A percentile compares a stretch with the other conserved stretches of the same genome.
Evolutionary conservation across 2,329 filamentous ascomycete species (phyloP).

Genomic region (Xylariomycetidae sp.): DNA sequence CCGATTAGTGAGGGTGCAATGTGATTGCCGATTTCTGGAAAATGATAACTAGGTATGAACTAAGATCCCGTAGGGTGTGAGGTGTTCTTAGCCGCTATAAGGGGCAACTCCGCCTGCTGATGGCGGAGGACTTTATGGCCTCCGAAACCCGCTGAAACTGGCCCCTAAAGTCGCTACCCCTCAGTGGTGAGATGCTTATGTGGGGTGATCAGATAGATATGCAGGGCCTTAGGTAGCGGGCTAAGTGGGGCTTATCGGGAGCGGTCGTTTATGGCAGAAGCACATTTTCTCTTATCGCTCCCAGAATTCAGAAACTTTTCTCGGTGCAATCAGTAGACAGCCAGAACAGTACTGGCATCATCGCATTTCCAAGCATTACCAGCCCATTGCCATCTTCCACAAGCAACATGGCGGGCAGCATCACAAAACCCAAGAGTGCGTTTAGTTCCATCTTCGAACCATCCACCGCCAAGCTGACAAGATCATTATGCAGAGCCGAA

Average conservation of each 20-base stretch:
- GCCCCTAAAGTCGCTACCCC: too few species aligned
- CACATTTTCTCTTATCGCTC: conserved; percentile 12
- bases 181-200: too few species aligned
- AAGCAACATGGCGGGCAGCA: conserved; percentile 23
- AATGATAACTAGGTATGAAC: too few species aligned
- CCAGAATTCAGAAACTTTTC: conserved; percentile 18
- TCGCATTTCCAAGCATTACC: neutral
- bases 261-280: conserved; percentile 22
- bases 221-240: too few species aligned
- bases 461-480: neutral
- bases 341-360: conserved; percentile 2
- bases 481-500: conserved; percentile 62
- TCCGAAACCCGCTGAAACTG: too few species aligned
- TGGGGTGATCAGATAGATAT: too few species aligned
- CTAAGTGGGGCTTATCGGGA: conserved; percentile 13
- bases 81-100: too few species aligned
- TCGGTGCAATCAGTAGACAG: conserved; percentile 2
- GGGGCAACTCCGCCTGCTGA: too few species aligned
- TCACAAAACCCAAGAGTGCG: conserved; percentile 27
- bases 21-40: too few species aligned
- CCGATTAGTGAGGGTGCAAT: too few species aligned
- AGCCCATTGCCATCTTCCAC: conserved; percentile 5
- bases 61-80: too few species aligned
- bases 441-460: neutral
- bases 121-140: too few species aligned